Percentiles rank a stretch among this genome's conserved stretches.
phyloP scores from a whole-genome alignment of 257 asterid genomes.

The Linderniella brevidens region DNA sequence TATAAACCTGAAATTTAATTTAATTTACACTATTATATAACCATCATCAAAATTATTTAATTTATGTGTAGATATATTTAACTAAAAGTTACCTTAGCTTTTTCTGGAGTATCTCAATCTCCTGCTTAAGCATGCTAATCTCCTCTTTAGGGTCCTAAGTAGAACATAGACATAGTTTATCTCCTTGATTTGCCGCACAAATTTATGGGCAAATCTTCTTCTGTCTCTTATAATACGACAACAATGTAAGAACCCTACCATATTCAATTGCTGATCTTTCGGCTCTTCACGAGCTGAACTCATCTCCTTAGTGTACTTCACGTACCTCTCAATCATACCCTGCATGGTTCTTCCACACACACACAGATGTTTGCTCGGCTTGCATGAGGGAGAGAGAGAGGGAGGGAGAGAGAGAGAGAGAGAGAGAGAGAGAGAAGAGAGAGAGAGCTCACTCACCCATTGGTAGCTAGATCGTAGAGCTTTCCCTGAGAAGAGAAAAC shows the following conservation, averaged over 20 bases:
- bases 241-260: slow-evolving; percentile 13
- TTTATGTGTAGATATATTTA: background rate
- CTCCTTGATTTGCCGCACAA: background rate
- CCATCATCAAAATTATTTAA: no score
- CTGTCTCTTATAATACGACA: no score
- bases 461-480: slow-evolving; percentile 74
- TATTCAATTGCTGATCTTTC: slow-evolving; percentile 15
- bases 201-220: no score
- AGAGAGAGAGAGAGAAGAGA: background rate
- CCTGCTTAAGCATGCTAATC: slow-evolving; percentile 62
- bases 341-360: slow-evolving; percentile 38
- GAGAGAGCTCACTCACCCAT: no score
- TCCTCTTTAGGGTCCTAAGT: slow-evolving; percentile 65
- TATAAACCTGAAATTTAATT: slow-evolving; percentile 29
- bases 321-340: slow-evolving; percentile 62
- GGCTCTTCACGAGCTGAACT: slow-evolving; percentile 16
- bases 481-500: slow-evolving; percentile 82
- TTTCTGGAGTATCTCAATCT: slow-evolving; percentile 71
- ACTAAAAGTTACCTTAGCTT: slow-evolving; percentile 46
- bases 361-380: background rate
- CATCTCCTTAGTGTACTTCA: slow-evolving; percentile 26
- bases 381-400: no score
- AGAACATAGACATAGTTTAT: background rate
- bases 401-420: background rate
- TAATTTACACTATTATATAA: no score